Base-by-base conservation (phyloP, 768 basidiomycete genomes). In the Strobilomyces echinocephalus region DNA sequence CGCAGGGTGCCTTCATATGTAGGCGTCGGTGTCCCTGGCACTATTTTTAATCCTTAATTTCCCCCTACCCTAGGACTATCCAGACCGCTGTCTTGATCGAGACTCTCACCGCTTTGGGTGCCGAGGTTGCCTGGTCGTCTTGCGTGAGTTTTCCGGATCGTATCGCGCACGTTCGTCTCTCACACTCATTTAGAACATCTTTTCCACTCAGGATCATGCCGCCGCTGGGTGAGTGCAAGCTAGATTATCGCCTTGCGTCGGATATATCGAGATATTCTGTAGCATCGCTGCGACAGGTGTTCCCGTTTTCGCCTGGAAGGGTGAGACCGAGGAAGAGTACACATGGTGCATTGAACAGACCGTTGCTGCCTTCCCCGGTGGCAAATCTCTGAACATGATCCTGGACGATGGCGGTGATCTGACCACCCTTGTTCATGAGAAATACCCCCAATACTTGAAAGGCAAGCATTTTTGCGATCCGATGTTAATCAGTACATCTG, bases 271-370 rank as follows among this genome's bases (percentile, higher is more conserved):
- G 34, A 3, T 28, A 5, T 56, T 11, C 2, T 52, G 20, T 63
- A 92, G 90, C 60, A 97, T 97, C 60, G 95, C 95, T 60, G 95
- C 94, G 16, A 98, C 97, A 55, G 95, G 95, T 62, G 91, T 98
- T 52, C 97, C 97, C 60, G 97, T 98, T 65, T 99, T 85, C 68
- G 97, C 97, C 39, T 99, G 97, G 97, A 99, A 99, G 78, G 97
- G 97, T 52, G 97, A 99, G 79, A 95, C 95, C 43, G 97, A 98
- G 69, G 97, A 97, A 73, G 97, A 99, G 71, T 98, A 97, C 76
- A 68, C 74, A 60, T 99, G 97, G 97, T 98, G 95, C 72, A 92
- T 99, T 62, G 93, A 98, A 68, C 97, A 99, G 76, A 90, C 91
- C 44, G 72, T 99, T 60, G 72, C 82, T 61, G 90, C 83, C n/a